phyloP scores from a whole-genome alignment of 345 rosid genomes.

The Syzygium aqueum region DNA sequence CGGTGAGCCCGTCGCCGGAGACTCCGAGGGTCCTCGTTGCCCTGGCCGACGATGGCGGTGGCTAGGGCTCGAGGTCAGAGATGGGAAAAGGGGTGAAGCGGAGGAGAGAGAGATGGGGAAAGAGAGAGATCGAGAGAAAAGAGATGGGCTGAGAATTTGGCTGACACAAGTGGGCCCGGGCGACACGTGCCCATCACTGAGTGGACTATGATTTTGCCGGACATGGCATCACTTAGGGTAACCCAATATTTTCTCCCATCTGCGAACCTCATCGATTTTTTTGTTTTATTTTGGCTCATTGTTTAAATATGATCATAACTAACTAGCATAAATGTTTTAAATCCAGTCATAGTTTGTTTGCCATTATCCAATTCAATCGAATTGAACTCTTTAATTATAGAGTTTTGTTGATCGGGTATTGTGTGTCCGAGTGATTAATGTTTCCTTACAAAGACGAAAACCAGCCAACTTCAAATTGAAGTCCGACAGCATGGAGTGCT shows the following conservation, averaged over 20 bases:
- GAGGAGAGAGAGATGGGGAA: no score
- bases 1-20: no score
- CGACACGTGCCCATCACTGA: no score
- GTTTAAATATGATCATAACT: neutral
- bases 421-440: neutral
- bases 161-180: no score
- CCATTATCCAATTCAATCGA: neutral
- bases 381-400: neutral
- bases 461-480: neutral
- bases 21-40: no score
- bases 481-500: neutral
- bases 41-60: no score
- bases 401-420: neutral
- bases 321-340: neutral
- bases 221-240: no score
- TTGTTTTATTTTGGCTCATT: neutral
- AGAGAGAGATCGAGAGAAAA: no score
- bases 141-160: no score
- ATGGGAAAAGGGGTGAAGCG: no score
- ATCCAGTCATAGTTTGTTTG: neutral
- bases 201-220: no score
- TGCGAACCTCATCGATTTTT: neutral
- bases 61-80: no score
- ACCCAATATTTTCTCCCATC: neutral
- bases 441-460: neutral